A percentile compares a stretch with the other conserved stretches of the same genome.
These are phyloP conservation scores for Crithidia mellificae DNA, from an alignment of 208 protist genomes.

Conservation along the genomic window DNA sequence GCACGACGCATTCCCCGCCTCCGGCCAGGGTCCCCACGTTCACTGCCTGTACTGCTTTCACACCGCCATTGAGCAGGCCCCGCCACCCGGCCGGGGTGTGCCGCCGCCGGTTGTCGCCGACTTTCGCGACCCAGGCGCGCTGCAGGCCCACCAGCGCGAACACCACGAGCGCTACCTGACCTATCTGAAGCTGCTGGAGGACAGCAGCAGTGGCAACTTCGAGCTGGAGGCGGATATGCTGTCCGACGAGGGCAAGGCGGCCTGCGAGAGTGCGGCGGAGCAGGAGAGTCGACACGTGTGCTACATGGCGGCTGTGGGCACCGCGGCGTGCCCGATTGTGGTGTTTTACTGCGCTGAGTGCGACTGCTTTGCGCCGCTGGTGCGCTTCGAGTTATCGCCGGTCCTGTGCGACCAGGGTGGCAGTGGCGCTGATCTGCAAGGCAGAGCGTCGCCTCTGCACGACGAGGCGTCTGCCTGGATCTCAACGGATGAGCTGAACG, in stretches of 20 bases:
- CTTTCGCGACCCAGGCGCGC: slow-evolving; percentile 23
- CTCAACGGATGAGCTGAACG: slow-evolving; percentile 20
- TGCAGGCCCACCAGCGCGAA: slow-evolving; percentile 26
- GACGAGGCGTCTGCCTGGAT: slow-evolving; percentile 12
- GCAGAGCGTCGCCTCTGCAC: not conserved
- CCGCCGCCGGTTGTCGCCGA: slow-evolving; percentile 35
- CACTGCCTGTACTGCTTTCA: slow-evolving; percentile 61
- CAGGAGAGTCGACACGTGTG: slow-evolving; percentile 52
- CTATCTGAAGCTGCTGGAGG: slow-evolving; percentile 43
- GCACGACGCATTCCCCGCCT: slow-evolving; percentile 15
- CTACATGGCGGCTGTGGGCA: slow-evolving; percentile 58
- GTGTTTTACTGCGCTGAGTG: slow-evolving; percentile 66
- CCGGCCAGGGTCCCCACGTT: slow-evolving; percentile 35
- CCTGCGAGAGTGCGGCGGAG: slow-evolving; percentile 49
- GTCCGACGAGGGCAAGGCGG: slow-evolving; percentile 26
- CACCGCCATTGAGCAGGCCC: slow-evolving; percentile 6
- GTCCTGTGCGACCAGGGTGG: not conserved
- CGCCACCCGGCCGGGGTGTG: slow-evolving; percentile 21
- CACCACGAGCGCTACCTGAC: slow-evolving; percentile 25
- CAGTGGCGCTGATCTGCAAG: not conserved
- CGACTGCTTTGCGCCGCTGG: slow-evolving; percentile 52
- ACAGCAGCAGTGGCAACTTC: slow-evolving; percentile 17
- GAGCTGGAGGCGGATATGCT: slow-evolving; percentile 18
- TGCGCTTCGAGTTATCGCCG: too few relatives aligned
- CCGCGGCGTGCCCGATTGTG: slow-evolving; percentile 38